Conservation (phyloP, 192 early-diverging fungal genomes). For the Umbelopsis sp. region DNA sequence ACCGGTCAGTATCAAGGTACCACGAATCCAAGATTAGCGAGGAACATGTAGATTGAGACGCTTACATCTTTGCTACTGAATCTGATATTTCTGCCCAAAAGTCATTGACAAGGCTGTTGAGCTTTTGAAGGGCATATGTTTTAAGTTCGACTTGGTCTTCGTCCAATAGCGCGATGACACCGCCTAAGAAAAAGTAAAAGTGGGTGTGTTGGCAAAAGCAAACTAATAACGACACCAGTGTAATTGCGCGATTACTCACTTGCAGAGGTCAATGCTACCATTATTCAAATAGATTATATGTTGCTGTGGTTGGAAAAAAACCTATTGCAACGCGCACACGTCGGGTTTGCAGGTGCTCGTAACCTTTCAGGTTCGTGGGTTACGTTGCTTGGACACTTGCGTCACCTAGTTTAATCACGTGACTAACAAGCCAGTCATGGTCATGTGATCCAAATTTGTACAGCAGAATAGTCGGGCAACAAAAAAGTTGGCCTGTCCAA, state of each 20-base stretch:
- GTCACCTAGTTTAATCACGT: neutral
- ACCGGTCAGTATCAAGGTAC: neutral
- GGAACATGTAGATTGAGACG: neutral
- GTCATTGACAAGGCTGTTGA: slow-evolving; percentile 85
- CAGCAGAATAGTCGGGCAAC: too few relatives aligned
- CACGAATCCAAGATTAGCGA: neutral
- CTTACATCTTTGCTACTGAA: slow-evolving; percentile 85
- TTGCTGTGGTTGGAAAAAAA: neutral
- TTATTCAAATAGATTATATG: neutral
- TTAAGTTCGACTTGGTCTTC: slow-evolving; percentile 91
- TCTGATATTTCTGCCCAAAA: slow-evolving; percentile 99
- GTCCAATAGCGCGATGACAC: slow-evolving; percentile 92
- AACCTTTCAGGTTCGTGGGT: neutral
- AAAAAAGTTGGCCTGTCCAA: too few relatives aligned
- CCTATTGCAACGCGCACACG: neutral
- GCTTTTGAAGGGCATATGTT: slow-evolving; percentile 90
- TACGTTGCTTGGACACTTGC: slow-evolving; percentile 15
- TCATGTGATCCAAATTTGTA: too few relatives aligned
- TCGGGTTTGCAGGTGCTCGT: neutral
- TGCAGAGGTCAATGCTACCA: slow-evolving; percentile 29
- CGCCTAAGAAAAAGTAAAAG: slow-evolving; percentile 53
- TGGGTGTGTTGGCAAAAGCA: neutral
- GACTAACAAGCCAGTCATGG: neutral
- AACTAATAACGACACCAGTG: neutral
- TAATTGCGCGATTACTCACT: slow-evolving; percentile 19